Base-by-base conservation (phyloP, 2,329 filamentous ascomycete species). In the Zymoseptoria brevis region DNA sequence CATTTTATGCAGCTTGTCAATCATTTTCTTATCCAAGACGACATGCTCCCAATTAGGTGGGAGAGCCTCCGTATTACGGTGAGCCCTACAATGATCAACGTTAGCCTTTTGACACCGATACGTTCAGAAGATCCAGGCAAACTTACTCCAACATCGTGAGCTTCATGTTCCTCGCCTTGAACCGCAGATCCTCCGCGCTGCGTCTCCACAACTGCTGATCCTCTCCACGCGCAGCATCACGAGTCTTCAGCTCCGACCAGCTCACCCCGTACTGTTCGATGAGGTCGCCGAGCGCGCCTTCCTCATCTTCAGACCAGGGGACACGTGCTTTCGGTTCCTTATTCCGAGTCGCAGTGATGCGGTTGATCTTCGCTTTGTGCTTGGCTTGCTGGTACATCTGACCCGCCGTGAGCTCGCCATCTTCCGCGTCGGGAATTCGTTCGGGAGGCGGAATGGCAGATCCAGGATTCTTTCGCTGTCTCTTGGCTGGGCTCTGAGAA, bases 141-240 rank as follows among this genome's bases (percentile, higher is more conserved):
- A 52, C 75, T 69, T 67, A 79, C 77, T 75, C 75, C 2, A 79
- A 56, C 55, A 67, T 76, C 7, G 71, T 71, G 49, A 76, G 71
- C 66, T 80, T 81, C 59, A 84, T 69, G 60, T 82, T 83, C 55
- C 82, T 75, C 3, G 81, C 82, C 60, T 73, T 73, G 67, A 73
- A 73, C 9, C 72, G 59, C 11, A 74, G 61, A 53, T 82, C 79
- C 2, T 82, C 80, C 60, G 85, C 80, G 5, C 70, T 74, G 1
- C 83, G 75, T 1, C 65, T 61, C 3, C 57, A 58, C 19, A 81
- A 66, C 50, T 70, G 54, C 2, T 66, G 45, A 4, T 57, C 65
- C 11, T 70, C 67, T 21, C 71, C 51, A 16, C 19, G 48, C 8
- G 45, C 66, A 3, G 69, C 63, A 9, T 72, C 66, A 19, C 74